Conservation (phyloP, 2,329 filamentous ascomycete species). For the Raffaelea albimanens region DNA sequence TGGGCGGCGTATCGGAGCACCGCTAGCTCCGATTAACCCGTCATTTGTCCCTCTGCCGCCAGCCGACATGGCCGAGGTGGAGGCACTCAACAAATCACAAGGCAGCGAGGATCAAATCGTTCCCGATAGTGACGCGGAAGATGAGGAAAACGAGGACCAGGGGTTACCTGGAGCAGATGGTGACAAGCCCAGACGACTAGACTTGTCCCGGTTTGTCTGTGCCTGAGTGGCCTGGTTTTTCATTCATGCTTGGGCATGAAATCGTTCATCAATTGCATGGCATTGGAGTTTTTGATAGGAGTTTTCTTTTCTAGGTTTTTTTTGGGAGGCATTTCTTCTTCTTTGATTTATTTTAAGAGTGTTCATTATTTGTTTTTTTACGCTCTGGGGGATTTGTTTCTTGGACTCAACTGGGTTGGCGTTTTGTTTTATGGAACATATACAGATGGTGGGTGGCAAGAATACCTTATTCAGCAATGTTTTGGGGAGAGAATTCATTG, state of each 20-base stretch:
- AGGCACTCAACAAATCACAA: constrained; percentile 34
- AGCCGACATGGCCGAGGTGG: constrained; percentile 43
- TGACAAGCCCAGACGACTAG: constrained; percentile 21
- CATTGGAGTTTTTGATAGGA: background rate
- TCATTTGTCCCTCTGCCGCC: constrained; percentile 45
- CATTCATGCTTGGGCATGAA: background rate
- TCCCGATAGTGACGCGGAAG: constrained; percentile 41
- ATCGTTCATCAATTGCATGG: background rate
- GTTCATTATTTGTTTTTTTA: too few relatives aligned
- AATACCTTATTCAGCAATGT: too few relatives aligned
- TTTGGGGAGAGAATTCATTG: too few relatives aligned
- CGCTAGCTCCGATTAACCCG: constrained; percentile 33
- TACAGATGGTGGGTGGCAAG: too few relatives aligned
- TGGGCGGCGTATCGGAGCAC: background rate
- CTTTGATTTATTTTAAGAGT: background rate
- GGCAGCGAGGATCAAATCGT: constrained; percentile 51
- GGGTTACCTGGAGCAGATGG: background rate
- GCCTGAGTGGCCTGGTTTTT: constrained; percentile 12
- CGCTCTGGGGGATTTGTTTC: too few relatives aligned
- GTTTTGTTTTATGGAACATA: too few relatives aligned
- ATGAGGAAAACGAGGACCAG: constrained; percentile 18
- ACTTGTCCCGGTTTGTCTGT: constrained; percentile 41
- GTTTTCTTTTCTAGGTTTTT: background rate
- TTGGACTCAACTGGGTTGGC: too few relatives aligned
- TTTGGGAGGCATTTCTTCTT: background rate